Conservation (phyloP, 106 monocot genomes). For the Dendrobium huoshanense region DNA sequence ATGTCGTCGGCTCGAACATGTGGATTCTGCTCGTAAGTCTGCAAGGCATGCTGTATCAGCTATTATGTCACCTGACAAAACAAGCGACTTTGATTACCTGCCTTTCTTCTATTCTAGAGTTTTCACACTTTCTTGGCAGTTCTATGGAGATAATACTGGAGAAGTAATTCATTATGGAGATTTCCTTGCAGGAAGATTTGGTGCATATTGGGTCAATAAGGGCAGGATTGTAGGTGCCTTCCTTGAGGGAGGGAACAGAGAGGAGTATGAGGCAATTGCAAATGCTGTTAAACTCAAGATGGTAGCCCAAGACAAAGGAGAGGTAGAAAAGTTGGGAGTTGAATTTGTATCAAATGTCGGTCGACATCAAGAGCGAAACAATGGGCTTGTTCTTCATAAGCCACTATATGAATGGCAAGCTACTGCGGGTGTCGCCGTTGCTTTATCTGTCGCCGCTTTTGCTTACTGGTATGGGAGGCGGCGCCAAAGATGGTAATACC, state of each 20-base stretch:
- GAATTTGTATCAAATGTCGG: constrained; percentile 33
- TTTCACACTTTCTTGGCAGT: constrained; percentile 91
- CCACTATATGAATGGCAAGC: constrained; percentile 51
- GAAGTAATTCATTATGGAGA: constrained; percentile 81
- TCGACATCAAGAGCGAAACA: constrained; percentile 15
- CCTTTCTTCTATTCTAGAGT: constrained; percentile 98
- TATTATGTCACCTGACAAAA: constrained; percentile 45
- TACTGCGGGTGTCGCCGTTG: constrained; percentile 48
- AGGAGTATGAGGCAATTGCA: constrained; percentile 82
- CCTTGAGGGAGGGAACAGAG: constrained; percentile 70
- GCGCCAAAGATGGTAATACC: constrained; percentile 47
- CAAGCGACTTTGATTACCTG: constrained; percentile 64
- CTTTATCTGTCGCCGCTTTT: constrained; percentile 49
- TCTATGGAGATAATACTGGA: constrained; percentile 85
- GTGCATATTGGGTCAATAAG: constrained; percentile 78
- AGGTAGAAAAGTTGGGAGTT: constrained; percentile 57
- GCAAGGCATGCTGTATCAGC: constrained; percentile 80
- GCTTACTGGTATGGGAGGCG: constrained; percentile 81
- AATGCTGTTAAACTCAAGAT: constrained; percentile 41
- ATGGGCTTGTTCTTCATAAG: constrained; percentile 24
- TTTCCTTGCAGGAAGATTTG: constrained; percentile 48
- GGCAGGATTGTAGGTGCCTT: constrained; percentile 66
- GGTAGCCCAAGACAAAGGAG: constrained; percentile 23
- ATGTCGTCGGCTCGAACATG: constrained; percentile 80
- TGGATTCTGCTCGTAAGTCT: constrained; percentile 84